Evolutionary conservation across 352 stramenopile species (phyloP).

Genomic region (Globisporangium canariense): DNA sequence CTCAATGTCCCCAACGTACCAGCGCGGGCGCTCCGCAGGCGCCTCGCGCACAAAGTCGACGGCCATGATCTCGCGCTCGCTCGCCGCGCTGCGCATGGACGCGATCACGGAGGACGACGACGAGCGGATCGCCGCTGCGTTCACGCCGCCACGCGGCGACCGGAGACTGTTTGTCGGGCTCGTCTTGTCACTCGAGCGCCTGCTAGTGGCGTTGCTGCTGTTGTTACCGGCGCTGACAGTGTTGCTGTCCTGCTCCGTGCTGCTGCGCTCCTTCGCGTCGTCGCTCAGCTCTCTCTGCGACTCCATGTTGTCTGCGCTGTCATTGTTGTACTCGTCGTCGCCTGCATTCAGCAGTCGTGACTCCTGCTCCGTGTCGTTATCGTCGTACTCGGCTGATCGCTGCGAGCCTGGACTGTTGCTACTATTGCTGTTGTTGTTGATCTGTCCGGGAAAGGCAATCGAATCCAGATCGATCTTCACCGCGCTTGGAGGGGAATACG

Average conservation of each 20-base stretch:
- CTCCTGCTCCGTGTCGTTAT: conserved; percentile 18
- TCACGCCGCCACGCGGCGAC: conserved; percentile 9
- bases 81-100: conserved; percentile 65
- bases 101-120: conserved; percentile 61
- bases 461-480: conserved; percentile 37
- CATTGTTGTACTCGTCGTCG: conserved; percentile 20
- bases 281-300: background rate
- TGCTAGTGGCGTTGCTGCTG: background rate
- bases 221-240: background rate
- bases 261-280: conserved; percentile 5
- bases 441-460: conserved; percentile 22
- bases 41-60: conserved; percentile 36
- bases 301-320: background rate
- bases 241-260: background rate
- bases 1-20: conserved; percentile 83
- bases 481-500: conserved; percentile 41
- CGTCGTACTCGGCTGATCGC: conserved; percentile 3
- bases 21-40: conserved; percentile 46
- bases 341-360: conserved; percentile 11
- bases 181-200: background rate
- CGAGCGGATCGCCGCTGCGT: conserved; percentile 20
- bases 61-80: conserved; percentile 69
- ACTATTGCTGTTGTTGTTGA: background rate
- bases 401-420: background rate
- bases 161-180: conserved; percentile 5